phyloP scores from a whole-genome alignment of 2,329 filamentous ascomycete genomes.

The Neoascochyta sp. region DNA sequence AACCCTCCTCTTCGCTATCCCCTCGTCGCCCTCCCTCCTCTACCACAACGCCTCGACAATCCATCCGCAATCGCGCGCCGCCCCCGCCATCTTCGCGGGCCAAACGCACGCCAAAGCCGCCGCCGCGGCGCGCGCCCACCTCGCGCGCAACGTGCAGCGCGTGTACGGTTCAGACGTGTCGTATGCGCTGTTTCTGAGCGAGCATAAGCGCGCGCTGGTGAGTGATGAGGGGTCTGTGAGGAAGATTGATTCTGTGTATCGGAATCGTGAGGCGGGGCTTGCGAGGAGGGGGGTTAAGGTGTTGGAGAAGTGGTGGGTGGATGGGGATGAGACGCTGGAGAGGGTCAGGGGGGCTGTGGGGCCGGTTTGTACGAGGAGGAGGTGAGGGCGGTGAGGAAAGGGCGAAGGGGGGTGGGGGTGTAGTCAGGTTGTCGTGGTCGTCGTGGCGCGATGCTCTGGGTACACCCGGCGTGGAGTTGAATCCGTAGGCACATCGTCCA shows the following conservation, averaged over 20 bases:
- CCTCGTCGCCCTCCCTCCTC: constrained; percentile 35
- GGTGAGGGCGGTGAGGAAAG: no score
- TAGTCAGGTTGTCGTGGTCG: neutral
- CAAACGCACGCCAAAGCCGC: constrained; percentile 15
- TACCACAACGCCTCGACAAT: constrained; percentile 41
- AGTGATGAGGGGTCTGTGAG: constrained; percentile 18
- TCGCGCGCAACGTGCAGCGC: constrained; percentile 21
- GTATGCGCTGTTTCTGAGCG: constrained; percentile 18
- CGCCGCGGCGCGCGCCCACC: constrained; percentile 10
- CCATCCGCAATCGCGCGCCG: constrained; percentile 17
- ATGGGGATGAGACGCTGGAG: constrained; percentile 15
- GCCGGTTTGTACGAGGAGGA: constrained; percentile 5
- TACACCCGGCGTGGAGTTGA: no score
- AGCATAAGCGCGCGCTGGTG: constrained; percentile 17
- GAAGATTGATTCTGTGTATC: constrained; percentile 37
- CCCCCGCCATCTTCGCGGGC: constrained; percentile 14
- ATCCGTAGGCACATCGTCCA: no score
- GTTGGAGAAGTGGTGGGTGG: constrained; percentile 30
- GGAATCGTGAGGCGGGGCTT: constrained; percentile 34
- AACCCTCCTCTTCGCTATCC: constrained; percentile 29
- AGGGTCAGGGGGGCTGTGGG: constrained; percentile 12
- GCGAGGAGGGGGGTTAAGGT: constrained; percentile 27
- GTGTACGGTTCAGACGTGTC: constrained; percentile 19
- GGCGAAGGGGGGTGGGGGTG: neutral
- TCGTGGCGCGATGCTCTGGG: no score